These are phyloP conservation scores for Bathelium albidoporum DNA, from an alignment of 495 filamentous ascomycete species.

Conservation along the genomic window DNA sequence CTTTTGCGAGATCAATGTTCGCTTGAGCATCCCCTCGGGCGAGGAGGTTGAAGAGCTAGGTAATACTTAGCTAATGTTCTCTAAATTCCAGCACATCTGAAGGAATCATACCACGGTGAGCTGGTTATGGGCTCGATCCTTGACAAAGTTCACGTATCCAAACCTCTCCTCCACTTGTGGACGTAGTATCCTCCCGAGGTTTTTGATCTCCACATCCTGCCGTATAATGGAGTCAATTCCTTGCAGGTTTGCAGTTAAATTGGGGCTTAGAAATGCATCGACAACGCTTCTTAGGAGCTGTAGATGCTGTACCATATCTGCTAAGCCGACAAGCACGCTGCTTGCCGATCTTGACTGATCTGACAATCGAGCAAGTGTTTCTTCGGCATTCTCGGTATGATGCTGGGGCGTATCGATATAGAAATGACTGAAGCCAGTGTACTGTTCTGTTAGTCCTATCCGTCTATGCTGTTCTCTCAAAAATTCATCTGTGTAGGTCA, in stretches of 20 bases:
- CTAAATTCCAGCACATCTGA: not conserved
- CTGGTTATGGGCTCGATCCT: not conserved
- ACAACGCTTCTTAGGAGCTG: not conserved
- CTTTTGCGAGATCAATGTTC: constrained; percentile 19
- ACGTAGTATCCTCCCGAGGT: not conserved
- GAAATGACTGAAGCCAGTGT: constrained; percentile 3
- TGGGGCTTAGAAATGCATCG: not conserved
- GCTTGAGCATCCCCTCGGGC: constrained; percentile 2
- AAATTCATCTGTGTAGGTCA: not conserved
- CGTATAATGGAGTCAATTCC: not conserved
- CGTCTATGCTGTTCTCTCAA: constrained; percentile 2
- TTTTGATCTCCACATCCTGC: not conserved
- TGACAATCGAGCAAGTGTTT: not conserved
- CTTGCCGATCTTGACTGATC: not conserved
- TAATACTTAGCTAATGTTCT: not conserved
- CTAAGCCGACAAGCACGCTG: constrained; percentile 5
- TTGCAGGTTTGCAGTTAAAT: not conserved
- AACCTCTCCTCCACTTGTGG: constrained; percentile 3
- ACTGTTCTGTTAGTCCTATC: not conserved
- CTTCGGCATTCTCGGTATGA: not conserved
- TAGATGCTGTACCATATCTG: constrained; percentile 3
- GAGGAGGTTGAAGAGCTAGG: not conserved
- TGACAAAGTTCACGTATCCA: not conserved
- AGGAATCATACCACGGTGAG: not conserved
- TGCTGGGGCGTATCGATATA: not conserved